A percentile compares a stretch with the other conserved stretches of the same genome.
Evolutionary conservation across 768 basidiomycete species (phyloP).

Genomic region (Russula sp.): DNA sequence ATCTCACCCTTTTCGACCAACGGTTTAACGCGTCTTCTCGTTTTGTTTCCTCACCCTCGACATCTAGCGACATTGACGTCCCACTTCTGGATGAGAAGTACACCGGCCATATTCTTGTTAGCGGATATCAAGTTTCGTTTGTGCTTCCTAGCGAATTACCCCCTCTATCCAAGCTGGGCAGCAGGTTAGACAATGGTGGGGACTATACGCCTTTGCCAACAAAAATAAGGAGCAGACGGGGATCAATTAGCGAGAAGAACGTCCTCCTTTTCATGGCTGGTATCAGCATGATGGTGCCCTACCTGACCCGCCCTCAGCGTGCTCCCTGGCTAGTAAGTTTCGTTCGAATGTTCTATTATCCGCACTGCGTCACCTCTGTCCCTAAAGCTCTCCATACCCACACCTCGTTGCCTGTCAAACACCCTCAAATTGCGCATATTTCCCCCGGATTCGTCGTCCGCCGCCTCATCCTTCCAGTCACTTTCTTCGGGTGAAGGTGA

Average conservation of each 20-base stretch:
- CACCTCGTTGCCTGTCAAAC: constrained; percentile 74
- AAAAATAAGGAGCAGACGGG: constrained; percentile 34
- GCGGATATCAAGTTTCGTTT: constrained; percentile 70
- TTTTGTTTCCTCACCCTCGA: constrained; percentile 33
- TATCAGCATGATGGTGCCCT: constrained; percentile 71
- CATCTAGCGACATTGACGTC: constrained; percentile 27
- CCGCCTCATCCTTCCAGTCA: constrained; percentile 61
- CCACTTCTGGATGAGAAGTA: constrained; percentile 59
- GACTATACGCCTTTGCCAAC: constrained; percentile 20
- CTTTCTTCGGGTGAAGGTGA: constrained; percentile 66
- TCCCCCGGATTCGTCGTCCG: constrained; percentile 40
- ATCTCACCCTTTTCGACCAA: constrained; percentile 47
- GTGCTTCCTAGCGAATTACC: constrained; percentile 65
- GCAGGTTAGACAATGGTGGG: constrained; percentile 16
- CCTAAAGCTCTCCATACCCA: constrained; percentile 64
- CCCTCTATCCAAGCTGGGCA: constrained; percentile 23
- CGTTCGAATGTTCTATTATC: not conserved
- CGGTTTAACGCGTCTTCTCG: constrained; percentile 31
- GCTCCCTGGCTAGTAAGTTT: constrained; percentile 62
- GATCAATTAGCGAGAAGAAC: constrained; percentile 55
- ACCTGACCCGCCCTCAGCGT: constrained; percentile 56
- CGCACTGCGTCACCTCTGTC: not conserved
- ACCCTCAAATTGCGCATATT: constrained; percentile 69
- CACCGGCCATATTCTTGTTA: constrained; percentile 70
- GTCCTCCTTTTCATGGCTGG: constrained; percentile 75